Conservation (phyloP, 2,329 filamentous ascomycete species). For the Emergomyces pasteurianus region DNA sequence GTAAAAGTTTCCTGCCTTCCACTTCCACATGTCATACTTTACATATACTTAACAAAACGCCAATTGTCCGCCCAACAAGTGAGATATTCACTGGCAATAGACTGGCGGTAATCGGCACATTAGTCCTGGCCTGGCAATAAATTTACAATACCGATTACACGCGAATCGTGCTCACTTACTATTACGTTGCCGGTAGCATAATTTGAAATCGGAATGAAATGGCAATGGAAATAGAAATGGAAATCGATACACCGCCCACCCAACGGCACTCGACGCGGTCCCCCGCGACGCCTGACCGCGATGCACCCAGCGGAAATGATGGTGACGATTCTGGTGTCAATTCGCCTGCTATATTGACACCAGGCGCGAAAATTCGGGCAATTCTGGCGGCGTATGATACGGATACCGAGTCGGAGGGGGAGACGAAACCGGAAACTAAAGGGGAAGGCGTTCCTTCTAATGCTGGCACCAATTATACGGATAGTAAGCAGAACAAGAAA, state of each 20-base stretch:
- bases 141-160: neutral
- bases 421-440: neutral
- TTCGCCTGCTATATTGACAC: constrained; percentile 29
- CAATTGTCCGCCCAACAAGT: neutral
- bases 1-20: too few species aligned
- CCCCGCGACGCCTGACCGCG: neutral
- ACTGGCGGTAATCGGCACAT: neutral
- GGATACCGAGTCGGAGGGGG: constrained; percentile 34
- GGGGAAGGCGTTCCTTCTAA: neutral
- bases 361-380: constrained; percentile 37
- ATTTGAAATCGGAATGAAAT: neutral
- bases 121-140: neutral
- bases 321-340: neutral
- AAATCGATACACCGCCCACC: neutral
- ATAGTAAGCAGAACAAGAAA: neutral
- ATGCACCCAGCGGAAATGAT: neutral
- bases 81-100: neutral
- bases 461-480: neutral
- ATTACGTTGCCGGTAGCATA: neutral
- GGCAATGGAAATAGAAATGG: neutral
- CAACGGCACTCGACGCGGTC: neutral
- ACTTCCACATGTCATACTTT: neutral
- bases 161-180: neutral
- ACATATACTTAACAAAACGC: neutral
- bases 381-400: constrained; percentile 38